Evolutionary conservation across 2,329 filamentous ascomycete genomes (phyloP).

Genomic region (Cladosporium sp.): DNA sequence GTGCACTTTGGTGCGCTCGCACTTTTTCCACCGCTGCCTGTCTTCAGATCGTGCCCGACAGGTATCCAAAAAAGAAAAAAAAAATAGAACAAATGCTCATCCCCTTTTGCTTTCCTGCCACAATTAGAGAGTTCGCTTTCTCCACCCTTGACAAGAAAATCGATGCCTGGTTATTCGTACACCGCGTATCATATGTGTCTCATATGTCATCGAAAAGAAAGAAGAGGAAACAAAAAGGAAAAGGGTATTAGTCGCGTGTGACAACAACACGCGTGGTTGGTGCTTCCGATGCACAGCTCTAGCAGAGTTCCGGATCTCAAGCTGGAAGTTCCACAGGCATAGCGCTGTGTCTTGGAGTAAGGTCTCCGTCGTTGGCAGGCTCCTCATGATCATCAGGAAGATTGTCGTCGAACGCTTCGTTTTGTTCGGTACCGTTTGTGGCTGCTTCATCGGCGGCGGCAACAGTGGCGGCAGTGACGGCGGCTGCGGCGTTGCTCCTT

Average conservation of each 20-base stretch:
- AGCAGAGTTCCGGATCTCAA: background rate
- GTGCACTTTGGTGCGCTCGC: background rate
- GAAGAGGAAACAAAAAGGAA: background rate
- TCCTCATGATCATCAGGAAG: background rate
- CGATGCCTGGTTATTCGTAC: background rate
- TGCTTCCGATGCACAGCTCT: background rate
- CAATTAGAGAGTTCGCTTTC: background rate
- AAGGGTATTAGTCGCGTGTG: background rate
- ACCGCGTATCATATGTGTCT: background rate
- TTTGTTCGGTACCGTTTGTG: background rate
- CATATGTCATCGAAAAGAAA: constrained; percentile 2
- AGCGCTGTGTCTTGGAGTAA: constrained; percentile 8
- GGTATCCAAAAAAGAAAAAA: background rate
- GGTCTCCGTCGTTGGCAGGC: background rate
- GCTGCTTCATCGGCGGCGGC: background rate
- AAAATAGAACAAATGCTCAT: no score
- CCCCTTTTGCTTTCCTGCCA: background rate
- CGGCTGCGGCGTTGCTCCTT: constrained; percentile 3
- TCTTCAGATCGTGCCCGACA: background rate
- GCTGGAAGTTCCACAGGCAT: background rate
- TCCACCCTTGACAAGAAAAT: background rate
- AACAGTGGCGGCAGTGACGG: constrained; percentile 1
- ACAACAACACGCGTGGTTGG: background rate
- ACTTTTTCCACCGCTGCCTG: background rate
- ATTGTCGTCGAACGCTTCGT: background rate